These are phyloP conservation scores for Sporothrix brunneoviolacea DNA, from an alignment of 2,329 filamentous ascomycete species.

Conservation along the genomic window DNA sequence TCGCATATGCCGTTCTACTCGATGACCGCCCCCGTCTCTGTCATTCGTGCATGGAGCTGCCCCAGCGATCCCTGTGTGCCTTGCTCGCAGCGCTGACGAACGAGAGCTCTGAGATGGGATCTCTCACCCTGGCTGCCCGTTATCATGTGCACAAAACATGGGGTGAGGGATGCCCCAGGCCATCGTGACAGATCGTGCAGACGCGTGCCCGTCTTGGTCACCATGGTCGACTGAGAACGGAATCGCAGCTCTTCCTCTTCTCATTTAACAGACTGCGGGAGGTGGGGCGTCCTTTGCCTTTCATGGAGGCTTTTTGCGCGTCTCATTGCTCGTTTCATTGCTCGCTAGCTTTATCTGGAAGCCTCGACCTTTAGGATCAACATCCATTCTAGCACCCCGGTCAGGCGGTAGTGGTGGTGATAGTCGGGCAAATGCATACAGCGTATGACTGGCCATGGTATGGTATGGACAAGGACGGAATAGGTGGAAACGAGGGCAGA, in stretches of 20 bases:
- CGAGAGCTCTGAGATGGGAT: neutral
- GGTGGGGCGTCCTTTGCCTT: conserved; percentile 10
- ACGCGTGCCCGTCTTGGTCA: neutral
- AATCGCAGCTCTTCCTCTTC: neutral
- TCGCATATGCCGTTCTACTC: neutral
- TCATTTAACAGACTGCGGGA: conserved; percentile 8
- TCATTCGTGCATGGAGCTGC: neutral
- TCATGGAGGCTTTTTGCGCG: conserved; percentile 11
- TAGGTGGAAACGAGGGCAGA: too few species aligned
- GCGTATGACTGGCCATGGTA: too few species aligned
- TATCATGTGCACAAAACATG: conserved; percentile 7
- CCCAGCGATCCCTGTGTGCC: neutral
- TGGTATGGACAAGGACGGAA: too few species aligned
- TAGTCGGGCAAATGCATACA: neutral
- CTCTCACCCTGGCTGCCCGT: neutral
- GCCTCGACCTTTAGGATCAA: conserved; percentile 1
- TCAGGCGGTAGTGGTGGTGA: neutral
- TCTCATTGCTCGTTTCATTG: conserved; percentile 2
- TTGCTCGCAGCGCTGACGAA: neutral
- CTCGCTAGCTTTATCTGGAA: conserved; percentile 11
- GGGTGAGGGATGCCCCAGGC: neutral
- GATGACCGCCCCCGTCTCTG: neutral
- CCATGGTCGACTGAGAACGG: neutral
- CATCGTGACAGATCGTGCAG: conserved; percentile 8
- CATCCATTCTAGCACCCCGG: neutral